Evolutionary conservation across 306 rosid species (phyloP), one percentile per base, ranked within the genome.

Genomic region (Mimosa pudica): DNA sequence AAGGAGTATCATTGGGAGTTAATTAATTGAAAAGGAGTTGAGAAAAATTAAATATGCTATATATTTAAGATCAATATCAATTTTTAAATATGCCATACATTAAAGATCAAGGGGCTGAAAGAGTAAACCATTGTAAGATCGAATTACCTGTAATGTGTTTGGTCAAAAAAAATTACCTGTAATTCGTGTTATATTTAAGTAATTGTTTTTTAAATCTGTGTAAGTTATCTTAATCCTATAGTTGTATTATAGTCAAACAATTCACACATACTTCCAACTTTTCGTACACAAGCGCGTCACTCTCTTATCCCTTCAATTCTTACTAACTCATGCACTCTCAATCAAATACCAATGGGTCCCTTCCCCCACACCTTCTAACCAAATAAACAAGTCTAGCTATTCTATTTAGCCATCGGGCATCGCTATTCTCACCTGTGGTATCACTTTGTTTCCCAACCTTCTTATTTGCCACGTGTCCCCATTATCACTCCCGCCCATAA

Each of bases 291-390:
- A 6, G 20, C 70, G 35, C 73, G 16, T 74, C 82, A 10, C 79
- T 65, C 81, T 70, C 85, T 77, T 84, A 81, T 84, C 87, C 6
- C 78, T 52, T 74, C 30, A 24, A 24, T 24, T 24, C 49, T 13
- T 18, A 30, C 51, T 17, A 32, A 10, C 77, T 14, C 75, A 12
- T 62, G 54, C 79, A 20, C 80, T 8, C 48, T 35, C 74, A 74
- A 49, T 83, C 78, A 78, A 78, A 83, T 67, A 58, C 76, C 18
- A 14, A 7, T 41, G 78, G 86, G 24, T 58, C 80, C 83, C 77
- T 7, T 42, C 57, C 8, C 35, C 20, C 69, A 12, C 14, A 0
- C 20, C 14, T 36, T 2, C 54, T 44, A 32, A 14, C 35, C 11
- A n/a, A 32, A 61, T n/a, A 61, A 32, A 61, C 73, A 7, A 78